Evolutionary conservation across 345 rosid species (phyloP), one percentile per base, ranked within the genome.

Genomic region (Moricandia arvensis): DNA sequence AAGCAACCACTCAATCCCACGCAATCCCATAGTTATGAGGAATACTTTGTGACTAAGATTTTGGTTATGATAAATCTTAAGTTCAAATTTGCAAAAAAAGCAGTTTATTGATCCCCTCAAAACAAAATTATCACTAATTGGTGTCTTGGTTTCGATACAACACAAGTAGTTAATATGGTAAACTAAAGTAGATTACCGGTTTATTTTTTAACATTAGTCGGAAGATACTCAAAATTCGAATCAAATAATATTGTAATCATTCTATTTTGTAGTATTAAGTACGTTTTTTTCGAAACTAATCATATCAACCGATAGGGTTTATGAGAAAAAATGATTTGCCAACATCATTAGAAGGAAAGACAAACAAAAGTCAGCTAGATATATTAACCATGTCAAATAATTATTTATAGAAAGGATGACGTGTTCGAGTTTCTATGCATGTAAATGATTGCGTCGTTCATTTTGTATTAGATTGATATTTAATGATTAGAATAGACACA

Each of bases 1-100:
- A 78, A 72, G 77, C 77, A 72, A 72, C 49, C 80, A 77, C 62
- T 67, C 72, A 66, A 64, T 41, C 76, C 63, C 68, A 66, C 66
- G 49, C 71, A 53, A 18, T 37, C 33, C 17, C 43, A 61, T 51
- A 26, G 35, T 68, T 49, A 31, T 49, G 24, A 59, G 8, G 47
- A 17, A 24, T 59, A 47, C 53, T 15, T 47, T 47, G n/a, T 47
- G 53, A 47, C 53, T 16, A 47, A 47, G 53, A 47, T 47, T 47
- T 47, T 47, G n/a, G 17, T 47, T 49, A 31, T 35, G 41, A 59
- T 11, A 67, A 11, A 24, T 75, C 7, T 24, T 59, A 24, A 11
- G 15, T 37, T 51, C n/a, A 27, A 27, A 35, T 41, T 16, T 43
- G 57, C 33, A 29, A 37, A 49, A 61, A 7, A 21, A 69, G 61